Percentiles rank a stretch among this genome's conserved stretches.
phyloP scores from a whole-genome alignment of 345 rosid species.

The Pseudoturritis turrita region DNA sequence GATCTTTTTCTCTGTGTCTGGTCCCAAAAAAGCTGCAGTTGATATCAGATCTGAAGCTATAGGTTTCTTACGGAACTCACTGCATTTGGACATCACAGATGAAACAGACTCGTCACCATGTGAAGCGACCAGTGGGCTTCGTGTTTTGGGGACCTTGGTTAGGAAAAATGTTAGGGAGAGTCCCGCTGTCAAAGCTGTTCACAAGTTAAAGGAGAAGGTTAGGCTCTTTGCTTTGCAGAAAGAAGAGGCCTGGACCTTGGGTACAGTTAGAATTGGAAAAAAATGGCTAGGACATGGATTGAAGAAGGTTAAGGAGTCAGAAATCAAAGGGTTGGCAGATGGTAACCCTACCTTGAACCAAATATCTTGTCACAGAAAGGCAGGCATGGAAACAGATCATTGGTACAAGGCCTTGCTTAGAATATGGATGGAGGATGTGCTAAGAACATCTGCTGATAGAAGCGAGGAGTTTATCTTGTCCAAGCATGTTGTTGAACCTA shows the following conservation, averaged over 20 bases:
- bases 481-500: conserved; percentile 61
- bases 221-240: conserved; percentile 60
- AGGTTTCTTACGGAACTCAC: conserved; percentile 41
- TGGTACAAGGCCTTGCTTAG: conserved; percentile 74
- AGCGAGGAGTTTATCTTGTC: conserved; percentile 67
- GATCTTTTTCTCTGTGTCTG: conserved; percentile 68
- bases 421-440: conserved; percentile 70
- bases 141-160: conserved; percentile 62
- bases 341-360: conserved; percentile 55
- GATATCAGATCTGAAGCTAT: conserved; percentile 51
- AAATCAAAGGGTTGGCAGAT: conserved; percentile 74
- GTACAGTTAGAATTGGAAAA: conserved; percentile 70
- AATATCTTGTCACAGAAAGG: conserved; percentile 66
- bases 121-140: conserved; percentile 45
- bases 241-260: conserved; percentile 78
- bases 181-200: conserved; percentile 65
- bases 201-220: conserved; percentile 86
- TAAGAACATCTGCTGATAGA: conserved; percentile 41
- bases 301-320: conserved; percentile 90
- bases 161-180: conserved; percentile 53
- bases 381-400: conserved; percentile 92
- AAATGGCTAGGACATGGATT: conserved; percentile 91
- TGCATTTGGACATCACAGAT: conserved; percentile 48
- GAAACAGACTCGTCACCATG: conserved; percentile 44
- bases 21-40: conserved; percentile 53